Conservation (phyloP, 148 eudicot genomes). For the Drosera capensis region DNA sequence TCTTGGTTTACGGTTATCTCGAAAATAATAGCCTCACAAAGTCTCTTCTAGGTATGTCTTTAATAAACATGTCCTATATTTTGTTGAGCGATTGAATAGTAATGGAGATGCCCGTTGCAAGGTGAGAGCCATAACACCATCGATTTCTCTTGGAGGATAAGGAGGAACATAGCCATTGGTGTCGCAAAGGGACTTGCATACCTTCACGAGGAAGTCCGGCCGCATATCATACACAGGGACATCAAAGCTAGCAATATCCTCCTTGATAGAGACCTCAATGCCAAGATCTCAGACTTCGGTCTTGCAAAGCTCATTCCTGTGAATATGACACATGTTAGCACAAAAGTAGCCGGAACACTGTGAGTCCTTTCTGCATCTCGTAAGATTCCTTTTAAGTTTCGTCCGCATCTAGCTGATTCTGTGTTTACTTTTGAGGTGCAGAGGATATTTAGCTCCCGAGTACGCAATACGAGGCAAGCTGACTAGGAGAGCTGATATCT, state of each 20-base stretch:
- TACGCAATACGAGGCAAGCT: constrained; percentile 65
- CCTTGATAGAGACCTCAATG: constrained; percentile 57
- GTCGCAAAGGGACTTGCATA: constrained; percentile 67
- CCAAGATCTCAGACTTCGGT: constrained; percentile 86
- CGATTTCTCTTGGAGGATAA: constrained; percentile 44
- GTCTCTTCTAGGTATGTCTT: constrained; percentile 55
- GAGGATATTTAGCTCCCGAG: constrained; percentile 95
- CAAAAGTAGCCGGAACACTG: constrained; percentile 84
- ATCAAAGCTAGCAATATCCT: constrained; percentile 88
- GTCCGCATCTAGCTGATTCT: background rate
- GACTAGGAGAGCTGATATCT: constrained; percentile 76
- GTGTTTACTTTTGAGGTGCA: constrained; percentile 8
- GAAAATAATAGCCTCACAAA: constrained; percentile 75
- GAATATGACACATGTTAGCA: constrained; percentile 62
- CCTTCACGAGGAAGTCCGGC: constrained; percentile 68
- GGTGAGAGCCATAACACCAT: constrained; percentile 26
- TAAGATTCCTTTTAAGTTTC: background rate
- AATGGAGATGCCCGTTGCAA: constrained; percentile 8
- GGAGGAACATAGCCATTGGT: constrained; percentile 52
- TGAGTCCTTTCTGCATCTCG: constrained; percentile 21
- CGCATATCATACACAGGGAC: constrained; percentile 77
- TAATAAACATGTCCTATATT: background rate
- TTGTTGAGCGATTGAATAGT: constrained; percentile 2
- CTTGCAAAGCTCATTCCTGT: constrained; percentile 76
- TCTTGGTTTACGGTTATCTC: constrained; percentile 67